These are phyloP conservation scores for Helicocarpus griseus DNA, from an alignment of 2,329 filamentous ascomycete genomes.

Conservation along the genomic window DNA sequence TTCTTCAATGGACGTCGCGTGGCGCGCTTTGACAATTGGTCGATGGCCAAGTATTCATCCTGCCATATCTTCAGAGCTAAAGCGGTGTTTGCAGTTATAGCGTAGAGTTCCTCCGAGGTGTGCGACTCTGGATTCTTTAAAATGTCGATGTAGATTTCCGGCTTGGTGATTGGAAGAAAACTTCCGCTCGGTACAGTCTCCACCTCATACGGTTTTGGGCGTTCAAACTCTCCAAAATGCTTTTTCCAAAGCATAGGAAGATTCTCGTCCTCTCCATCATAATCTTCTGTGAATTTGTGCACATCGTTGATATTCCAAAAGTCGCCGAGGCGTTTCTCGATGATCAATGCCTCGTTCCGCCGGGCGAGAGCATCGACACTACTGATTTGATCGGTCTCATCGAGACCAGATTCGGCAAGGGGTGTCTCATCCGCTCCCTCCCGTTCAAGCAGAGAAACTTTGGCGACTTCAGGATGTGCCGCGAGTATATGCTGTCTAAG, in stretches of 20 bases:
- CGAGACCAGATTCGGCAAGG: neutral
- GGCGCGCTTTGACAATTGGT: slow-evolving; percentile 39
- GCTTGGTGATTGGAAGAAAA: slow-evolving; percentile 27
- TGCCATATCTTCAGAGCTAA: slow-evolving; percentile 46
- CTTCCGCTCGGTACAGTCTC: slow-evolving; percentile 21
- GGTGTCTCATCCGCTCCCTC: slow-evolving; percentile 10
- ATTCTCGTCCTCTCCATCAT: slow-evolving; percentile 22
- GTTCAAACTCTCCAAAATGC: slow-evolving; percentile 22
- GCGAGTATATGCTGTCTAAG: slow-evolving; percentile 26
- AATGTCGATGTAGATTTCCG: slow-evolving; percentile 28
- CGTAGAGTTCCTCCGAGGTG: slow-evolving; percentile 44
- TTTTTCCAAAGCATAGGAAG: slow-evolving; percentile 25
- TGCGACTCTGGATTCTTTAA: slow-evolving; percentile 31
- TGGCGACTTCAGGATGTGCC: slow-evolving; percentile 24
- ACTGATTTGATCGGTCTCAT: slow-evolving; percentile 6
- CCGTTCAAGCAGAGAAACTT: slow-evolving; percentile 15
- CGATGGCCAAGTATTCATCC: slow-evolving; percentile 46
- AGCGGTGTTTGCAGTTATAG: slow-evolving; percentile 45
- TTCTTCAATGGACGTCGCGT: slow-evolving; percentile 42
- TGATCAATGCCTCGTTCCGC: neutral
- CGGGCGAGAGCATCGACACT: neutral
- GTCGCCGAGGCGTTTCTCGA: slow-evolving; percentile 24
- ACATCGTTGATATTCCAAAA: slow-evolving; percentile 31
- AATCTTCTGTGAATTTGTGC: slow-evolving; percentile 24
- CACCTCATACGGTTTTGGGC: slow-evolving; percentile 27